Conservation (phyloP, 768 basidiomycete species). For the Mycena chlorophos region DNA sequence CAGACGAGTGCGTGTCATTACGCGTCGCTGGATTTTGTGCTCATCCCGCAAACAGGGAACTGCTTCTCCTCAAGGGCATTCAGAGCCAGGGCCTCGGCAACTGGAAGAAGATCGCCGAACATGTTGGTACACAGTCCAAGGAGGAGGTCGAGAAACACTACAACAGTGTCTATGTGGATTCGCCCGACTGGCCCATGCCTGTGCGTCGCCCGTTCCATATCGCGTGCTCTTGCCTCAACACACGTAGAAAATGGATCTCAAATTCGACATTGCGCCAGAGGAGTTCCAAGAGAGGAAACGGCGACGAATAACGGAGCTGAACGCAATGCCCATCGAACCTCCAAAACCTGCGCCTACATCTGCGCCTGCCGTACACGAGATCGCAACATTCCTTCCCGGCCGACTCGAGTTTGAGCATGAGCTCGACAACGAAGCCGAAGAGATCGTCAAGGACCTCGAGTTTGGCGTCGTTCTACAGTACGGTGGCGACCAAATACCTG, state of each 20-base stretch:
- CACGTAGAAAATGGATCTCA: conserved; percentile 50
- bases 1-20: conserved; percentile 75
- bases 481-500: conserved; percentile 78
- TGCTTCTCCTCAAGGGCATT: conserved; percentile 86
- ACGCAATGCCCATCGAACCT: conserved; percentile 51
- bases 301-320: conserved; percentile 81
- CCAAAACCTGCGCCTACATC: conserved; percentile 83
- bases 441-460: conserved; percentile 92
- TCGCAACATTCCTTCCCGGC: conserved; percentile 90
- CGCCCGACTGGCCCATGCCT: conserved; percentile 77
- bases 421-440: conserved; percentile 94
- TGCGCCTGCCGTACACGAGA: conserved; percentile 87
- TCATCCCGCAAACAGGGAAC: conserved; percentile 58
- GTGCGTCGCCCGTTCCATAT: conserved; percentile 44
- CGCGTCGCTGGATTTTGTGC: not conserved
- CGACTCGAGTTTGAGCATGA: conserved; percentile 99
- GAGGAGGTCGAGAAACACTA: conserved; percentile 95
- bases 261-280: conserved; percentile 73
- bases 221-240: conserved; percentile 12
- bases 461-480: conserved; percentile 86
- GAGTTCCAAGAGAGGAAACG: conserved; percentile 91
- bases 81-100: conserved; percentile 88
- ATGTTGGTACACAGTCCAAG: conserved; percentile 90
- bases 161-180: conserved; percentile 74
- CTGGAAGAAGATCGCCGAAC: conserved; percentile 94